Evolutionary conservation across 2,329 filamentous ascomycete species (phyloP).

Genomic region (Penicillium sp.): DNA sequence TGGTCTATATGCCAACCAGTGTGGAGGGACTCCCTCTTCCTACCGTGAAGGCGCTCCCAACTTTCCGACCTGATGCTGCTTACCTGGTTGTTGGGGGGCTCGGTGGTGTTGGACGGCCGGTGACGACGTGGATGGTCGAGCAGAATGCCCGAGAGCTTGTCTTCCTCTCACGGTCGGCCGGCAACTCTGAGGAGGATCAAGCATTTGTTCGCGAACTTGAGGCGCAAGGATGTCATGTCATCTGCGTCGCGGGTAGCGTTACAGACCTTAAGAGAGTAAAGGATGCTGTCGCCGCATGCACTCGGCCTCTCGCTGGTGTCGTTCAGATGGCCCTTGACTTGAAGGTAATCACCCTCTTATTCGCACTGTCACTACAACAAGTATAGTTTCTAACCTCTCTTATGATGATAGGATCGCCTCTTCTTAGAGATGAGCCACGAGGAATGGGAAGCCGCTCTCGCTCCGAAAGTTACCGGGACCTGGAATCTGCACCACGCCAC

Average conservation of each 20-base stretch:
- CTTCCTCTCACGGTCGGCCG: conserved; percentile 11
- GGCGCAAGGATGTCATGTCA: conserved; percentile 4
- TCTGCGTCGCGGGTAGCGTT: conserved; percentile 2
- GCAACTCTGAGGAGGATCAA: neutral
- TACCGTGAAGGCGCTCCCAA: neutral
- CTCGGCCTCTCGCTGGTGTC: conserved; percentile 2
- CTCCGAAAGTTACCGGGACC: conserved; percentile 35
- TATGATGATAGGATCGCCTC: conserved; percentile 9
- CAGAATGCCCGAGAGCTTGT: conserved; percentile 10
- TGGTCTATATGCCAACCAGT: conserved; percentile 10
- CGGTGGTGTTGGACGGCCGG: conserved; percentile 12
- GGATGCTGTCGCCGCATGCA: neutral
- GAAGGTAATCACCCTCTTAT: neutral
- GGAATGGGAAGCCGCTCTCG: conserved; percentile 30
- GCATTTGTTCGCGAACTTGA: conserved; percentile 11
- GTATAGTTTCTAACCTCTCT: neutral
- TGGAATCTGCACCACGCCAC: conserved; percentile 30
- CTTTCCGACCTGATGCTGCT: neutral
- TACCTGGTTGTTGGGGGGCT: conserved; percentile 15
- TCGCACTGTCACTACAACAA: neutral
- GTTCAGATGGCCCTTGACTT: conserved; percentile 12
- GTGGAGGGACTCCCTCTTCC: neutral
- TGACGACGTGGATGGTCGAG: conserved; percentile 16
- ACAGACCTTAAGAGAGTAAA: neutral
- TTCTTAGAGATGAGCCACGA: conserved; percentile 37